Conservation (phyloP, 2,329 filamentous ascomycete genomes). For the Teratosphaeria gauchensis region DNA sequence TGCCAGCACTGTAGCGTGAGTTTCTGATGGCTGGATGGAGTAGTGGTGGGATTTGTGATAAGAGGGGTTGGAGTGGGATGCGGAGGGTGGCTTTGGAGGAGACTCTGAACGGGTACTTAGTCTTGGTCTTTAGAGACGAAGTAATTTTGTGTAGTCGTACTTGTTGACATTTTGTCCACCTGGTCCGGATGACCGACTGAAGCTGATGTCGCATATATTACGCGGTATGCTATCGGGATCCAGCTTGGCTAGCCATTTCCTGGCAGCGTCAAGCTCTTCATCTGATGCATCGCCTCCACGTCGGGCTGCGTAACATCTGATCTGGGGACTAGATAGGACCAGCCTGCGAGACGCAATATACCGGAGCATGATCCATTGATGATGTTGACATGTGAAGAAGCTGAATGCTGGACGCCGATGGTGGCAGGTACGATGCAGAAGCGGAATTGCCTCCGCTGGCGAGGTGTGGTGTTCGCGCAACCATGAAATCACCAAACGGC, state of each 20-base stretch:
- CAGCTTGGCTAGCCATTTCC: slow-evolving; percentile 48
- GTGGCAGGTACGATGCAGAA: no score
- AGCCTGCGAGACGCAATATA: neutral
- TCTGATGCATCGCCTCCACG: slow-evolving; percentile 12
- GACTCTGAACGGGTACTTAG: slow-evolving; percentile 36
- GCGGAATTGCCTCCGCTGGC: neutral
- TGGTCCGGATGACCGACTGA: slow-evolving; percentile 55
- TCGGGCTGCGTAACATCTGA: slow-evolving; percentile 7
- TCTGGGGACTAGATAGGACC: neutral
- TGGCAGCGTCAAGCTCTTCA: slow-evolving; percentile 31
- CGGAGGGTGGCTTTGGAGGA: slow-evolving; percentile 58
- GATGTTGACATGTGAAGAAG: neutral
- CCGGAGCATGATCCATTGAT: neutral
- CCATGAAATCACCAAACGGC: neutral
- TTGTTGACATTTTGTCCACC: slow-evolving; percentile 63
- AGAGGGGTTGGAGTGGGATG: slow-evolving; percentile 42
- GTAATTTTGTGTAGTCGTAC: slow-evolving; percentile 31
- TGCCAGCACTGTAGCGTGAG: slow-evolving; percentile 47
- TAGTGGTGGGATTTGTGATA: slow-evolving; percentile 44
- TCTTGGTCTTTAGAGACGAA: neutral
- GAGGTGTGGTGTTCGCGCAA: neutral
- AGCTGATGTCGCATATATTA: slow-evolving; percentile 48
- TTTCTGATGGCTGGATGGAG: slow-evolving; percentile 43
- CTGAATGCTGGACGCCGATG: neutral
- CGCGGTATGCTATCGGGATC: slow-evolving; percentile 46